A percentile compares a stretch with the other conserved stretches of the same genome.
These are phyloP conservation scores for Ceratocystis eucalypticola DNA, from an alignment of 2,329 filamentous ascomycete genomes.

Conservation along the genomic window DNA sequence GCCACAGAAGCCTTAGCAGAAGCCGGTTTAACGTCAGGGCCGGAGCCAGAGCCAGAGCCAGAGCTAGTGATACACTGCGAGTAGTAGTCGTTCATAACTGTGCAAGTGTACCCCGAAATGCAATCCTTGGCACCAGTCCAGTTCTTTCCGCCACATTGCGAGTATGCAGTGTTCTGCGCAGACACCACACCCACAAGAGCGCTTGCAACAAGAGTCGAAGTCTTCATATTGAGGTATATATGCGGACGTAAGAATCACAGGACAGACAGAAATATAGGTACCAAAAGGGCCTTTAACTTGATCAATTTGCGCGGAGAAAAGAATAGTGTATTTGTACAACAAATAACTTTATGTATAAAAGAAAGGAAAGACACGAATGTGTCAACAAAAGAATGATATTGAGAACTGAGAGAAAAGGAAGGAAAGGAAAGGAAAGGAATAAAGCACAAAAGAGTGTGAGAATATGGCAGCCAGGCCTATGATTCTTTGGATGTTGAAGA, in stretches of 20 bases:
- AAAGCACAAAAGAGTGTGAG: not conserved
- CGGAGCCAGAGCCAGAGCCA: not conserved
- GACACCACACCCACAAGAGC: slow-evolving; percentile 4
- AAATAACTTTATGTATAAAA: not conserved
- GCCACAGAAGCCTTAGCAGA: not conserved
- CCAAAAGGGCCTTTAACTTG: not conserved
- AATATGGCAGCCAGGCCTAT: slow-evolving; percentile 8
- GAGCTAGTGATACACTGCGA: slow-evolving; percentile 6
- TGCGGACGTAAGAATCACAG: not conserved
- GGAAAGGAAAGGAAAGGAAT: not conserved
- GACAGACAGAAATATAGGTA: not conserved
- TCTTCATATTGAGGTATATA: slow-evolving; percentile 1
- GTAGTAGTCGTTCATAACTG: not conserved
- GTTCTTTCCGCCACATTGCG: not conserved
- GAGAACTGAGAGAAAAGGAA: not conserved
- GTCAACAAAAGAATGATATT: not conserved
- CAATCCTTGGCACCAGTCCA: slow-evolving; percentile 3
- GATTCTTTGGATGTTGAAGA: not conserved
- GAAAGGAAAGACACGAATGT: not conserved
- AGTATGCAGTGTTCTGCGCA: slow-evolving; percentile 4
- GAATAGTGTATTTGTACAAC: not conserved
- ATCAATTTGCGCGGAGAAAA: not conserved
- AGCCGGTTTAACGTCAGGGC: not conserved
- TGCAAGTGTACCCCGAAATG: not conserved
- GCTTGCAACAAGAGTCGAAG: not conserved